Base-by-base conservation (phyloP, 805 yeast genomes). In the Huiozyma sinensis region DNA sequence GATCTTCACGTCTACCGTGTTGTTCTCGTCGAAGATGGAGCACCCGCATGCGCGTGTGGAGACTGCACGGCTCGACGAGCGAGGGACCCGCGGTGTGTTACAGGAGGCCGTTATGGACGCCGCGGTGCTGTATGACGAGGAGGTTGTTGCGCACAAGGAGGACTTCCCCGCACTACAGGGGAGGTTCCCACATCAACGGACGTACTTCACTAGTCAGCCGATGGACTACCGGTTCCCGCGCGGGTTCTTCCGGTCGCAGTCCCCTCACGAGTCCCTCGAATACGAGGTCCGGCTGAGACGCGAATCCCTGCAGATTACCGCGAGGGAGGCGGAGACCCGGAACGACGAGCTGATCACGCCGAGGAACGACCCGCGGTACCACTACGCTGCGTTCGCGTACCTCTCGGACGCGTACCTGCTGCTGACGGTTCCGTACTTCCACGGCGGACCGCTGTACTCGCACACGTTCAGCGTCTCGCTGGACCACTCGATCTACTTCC, bases 401-500 rank as follows among this genome's bases (percentile, higher is more conserved):
- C 60, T 78, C 8, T 71, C 83, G 0, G 87, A 81, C 54, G 69
- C 79, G 10, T 70, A 74, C 45, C 70, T 75, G 45, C 58, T 81
- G 40, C 67, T 74, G 10, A 60, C 79, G 2, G 63, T 77, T 32
- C 76, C 75, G 50, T 69, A 81, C 46, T 63, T 74, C 43, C 71
- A 77, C 44, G 57, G 74, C 42, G 59, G 70, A 36, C 71, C 70
- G 24, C 54, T 71, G 57, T 68, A 66, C 46, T 66, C 72, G 17
- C 67, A 74, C 12, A 69, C 68, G 33, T 71, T 76, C 49, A 72
- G 78, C 11, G 80, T 78, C 3, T 76, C 83, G 24, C 59, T 82
- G 49, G 88, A 81, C 50, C 88, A 82, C 55, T 63, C 78, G 0
- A 71, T 83, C 31, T 79, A 79, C 57, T 79, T 82, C 65, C 85